These are phyloP conservation scores for Lophiotrema nucula DNA, from an alignment of 495 filamentous ascomycete species.

Conservation along the genomic window DNA sequence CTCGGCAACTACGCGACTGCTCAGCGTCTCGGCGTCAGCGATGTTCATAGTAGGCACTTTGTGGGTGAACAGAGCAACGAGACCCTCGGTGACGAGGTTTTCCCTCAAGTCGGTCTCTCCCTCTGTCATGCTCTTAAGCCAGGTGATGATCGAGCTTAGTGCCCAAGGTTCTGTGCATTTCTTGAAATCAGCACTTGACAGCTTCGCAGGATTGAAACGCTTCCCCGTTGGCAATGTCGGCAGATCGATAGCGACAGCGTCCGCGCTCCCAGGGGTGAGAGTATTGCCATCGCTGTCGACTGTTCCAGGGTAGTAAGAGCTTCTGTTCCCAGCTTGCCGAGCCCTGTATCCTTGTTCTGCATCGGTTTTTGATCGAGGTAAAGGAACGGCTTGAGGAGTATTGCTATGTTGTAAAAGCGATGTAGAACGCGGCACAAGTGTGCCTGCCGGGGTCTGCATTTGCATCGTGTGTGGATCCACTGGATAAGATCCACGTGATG, in stretches of 20 bases:
- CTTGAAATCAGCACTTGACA: slow-evolving; percentile 79
- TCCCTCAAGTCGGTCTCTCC: slow-evolving; percentile 79
- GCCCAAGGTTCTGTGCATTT: slow-evolving; percentile 92
- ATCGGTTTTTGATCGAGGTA: slow-evolving; percentile 91
- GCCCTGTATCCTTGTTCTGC: slow-evolving; percentile 62
- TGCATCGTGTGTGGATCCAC: slow-evolving; percentile 32
- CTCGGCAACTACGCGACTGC: slow-evolving; percentile 70
- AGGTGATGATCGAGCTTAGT: slow-evolving; percentile 78
- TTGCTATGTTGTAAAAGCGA: slow-evolving; percentile 79
- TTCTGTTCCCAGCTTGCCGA: slow-evolving; percentile 51
- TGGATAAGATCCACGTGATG: slow-evolving; percentile 26
- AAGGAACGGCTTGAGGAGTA: slow-evolving; percentile 74
- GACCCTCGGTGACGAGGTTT: slow-evolving; percentile 76
- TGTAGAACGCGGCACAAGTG: slow-evolving; percentile 74
- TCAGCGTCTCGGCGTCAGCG: slow-evolving; percentile 88
- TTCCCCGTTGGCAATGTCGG: slow-evolving; percentile 47
- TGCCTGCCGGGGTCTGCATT: slow-evolving; percentile 17
- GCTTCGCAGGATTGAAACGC: slow-evolving; percentile 77
- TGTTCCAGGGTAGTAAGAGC: slow-evolving; percentile 44
- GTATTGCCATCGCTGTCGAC: slow-evolving; percentile 41
- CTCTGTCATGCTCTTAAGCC: slow-evolving; percentile 85
- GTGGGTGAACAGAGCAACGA: slow-evolving; percentile 87
- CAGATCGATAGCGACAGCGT: slow-evolving; percentile 50
- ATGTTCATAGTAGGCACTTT: slow-evolving; percentile 99
- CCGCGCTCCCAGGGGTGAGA: slow-evolving; percentile 52